Evolutionary conservation across 257 asterid species (phyloP).

Genomic region (Gentiana dahurica): DNA sequence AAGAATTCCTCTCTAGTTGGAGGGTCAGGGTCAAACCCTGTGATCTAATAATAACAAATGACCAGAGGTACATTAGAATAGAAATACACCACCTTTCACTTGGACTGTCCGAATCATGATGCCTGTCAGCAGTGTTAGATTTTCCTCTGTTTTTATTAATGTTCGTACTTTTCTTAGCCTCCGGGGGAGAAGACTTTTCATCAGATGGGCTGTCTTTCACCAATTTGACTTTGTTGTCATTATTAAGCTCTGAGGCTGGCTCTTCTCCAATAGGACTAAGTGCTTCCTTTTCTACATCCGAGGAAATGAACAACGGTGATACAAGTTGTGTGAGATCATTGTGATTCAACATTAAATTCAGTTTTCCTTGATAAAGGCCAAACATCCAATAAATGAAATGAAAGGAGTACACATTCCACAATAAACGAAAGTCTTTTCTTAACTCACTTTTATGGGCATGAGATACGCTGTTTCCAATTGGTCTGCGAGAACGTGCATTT

Average conservation of each 20-base stretch:
- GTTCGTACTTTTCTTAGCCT: conserved; percentile 29
- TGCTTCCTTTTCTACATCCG: conserved; percentile 19
- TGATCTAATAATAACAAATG: background rate
- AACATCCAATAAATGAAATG: background rate
- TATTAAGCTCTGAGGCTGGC: conserved; percentile 23
- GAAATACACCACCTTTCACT: conserved; percentile 43
- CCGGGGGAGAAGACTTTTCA: conserved; percentile 51
- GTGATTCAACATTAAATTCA: background rate
- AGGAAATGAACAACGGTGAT: conserved; percentile 1
- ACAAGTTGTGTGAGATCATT: background rate
- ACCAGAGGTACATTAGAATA: background rate
- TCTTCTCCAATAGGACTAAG: conserved; percentile 19
- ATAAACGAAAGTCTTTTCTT: background rate
- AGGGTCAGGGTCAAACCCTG: too few species aligned
- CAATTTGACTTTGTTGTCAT: conserved; percentile 21
- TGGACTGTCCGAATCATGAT: conserved; percentile 22
- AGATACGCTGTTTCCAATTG: conserved; percentile 20
- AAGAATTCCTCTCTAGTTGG: too few species aligned
- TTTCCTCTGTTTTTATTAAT: conserved; percentile 32
- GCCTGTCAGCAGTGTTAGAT: conserved; percentile 15
- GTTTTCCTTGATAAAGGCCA: background rate
- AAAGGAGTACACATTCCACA: background rate
- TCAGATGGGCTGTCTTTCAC: conserved; percentile 25
- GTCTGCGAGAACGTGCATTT: conserved; percentile 21
- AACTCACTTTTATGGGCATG: conserved; percentile 6